A percentile compares a stretch with the other conserved stretches of the same genome.
Evolutionary conservation across 2,329 filamentous ascomycete genomes (phyloP).

Genomic region (Apiospora hydei): DNA sequence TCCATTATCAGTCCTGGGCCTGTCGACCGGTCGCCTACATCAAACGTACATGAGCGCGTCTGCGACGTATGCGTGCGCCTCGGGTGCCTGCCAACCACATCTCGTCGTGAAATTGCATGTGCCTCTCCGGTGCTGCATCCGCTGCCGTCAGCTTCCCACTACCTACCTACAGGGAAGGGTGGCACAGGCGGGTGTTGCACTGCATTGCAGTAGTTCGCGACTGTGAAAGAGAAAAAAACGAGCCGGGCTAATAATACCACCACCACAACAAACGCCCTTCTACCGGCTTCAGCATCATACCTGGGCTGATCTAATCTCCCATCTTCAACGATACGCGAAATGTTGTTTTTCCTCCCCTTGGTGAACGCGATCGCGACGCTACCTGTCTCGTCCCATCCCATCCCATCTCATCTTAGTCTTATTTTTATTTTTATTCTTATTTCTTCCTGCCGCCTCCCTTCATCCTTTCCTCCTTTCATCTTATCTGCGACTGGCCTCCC

Average conservation of each 20-base stretch:
- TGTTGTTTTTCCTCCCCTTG: not conserved
- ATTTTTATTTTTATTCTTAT: not conserved
- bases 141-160: not conserved
- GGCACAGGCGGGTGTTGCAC: not conserved
- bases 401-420: not conserved
- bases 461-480: not conserved
- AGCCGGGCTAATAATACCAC: not conserved
- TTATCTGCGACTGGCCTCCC: not conserved
- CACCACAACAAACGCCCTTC: not conserved
- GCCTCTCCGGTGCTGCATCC: not conserved
- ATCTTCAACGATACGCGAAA: conserved; percentile 17
- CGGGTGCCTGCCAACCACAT: not conserved
- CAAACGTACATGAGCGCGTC: not conserved
- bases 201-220: conserved; percentile 6
- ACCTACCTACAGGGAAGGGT: not conserved
- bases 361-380: not conserved
- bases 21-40: not conserved
- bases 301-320: not conserved
- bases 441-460: not conserved
- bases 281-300: not conserved
- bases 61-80: not conserved
- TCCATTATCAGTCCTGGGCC: not conserved
- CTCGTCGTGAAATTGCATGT: not conserved
- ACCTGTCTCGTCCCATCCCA: not conserved
- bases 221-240: not conserved